Base-by-base conservation (phyloP, 1,284 basidiomycete genomes). In the Ceratobasidium sp. region DNA sequence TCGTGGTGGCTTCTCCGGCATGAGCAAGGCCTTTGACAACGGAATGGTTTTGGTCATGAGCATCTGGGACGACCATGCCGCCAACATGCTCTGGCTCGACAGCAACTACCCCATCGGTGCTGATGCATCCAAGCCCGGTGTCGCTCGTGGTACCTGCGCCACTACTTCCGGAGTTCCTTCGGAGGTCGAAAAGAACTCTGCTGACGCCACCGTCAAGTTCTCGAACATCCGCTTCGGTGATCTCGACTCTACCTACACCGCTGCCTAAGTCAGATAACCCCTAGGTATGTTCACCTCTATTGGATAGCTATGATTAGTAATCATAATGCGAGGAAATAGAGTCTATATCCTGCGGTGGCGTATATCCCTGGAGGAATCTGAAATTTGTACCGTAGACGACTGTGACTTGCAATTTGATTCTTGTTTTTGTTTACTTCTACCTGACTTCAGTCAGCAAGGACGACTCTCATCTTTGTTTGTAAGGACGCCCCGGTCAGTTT, bases 81-180 rank as follows among this genome's bases (percentile, higher is more conserved):
- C 79, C 71, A 77, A 82, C 74, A 85, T 86, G 84, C 80, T 84
- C 74, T 85, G 84, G 84, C 74, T 84, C 76, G 84, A 86, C 77
- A 79, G 77, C 73, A 77, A 75, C 78, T 85, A 85, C 78, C 84
- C 84, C 50, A 77, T 78, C 70, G 74, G 74, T 73, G 77, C 75
- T 19, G 74, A 78, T 73, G 74, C 82, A 21, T 77, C 77, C 69
- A 67, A 72, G 62, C 82, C 83, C 50, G 84, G 84, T 75, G 78
- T 84, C 64, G 76, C 79, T 67, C 83, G 84, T 75, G 84, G 85
- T 70, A 79, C 80, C 14, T 86, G 85, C 76, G 68, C 83, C 2
- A 81, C 82, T 52, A 76, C 76, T 13, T 82, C 80, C 50, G 85
- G 84, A 68, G 75, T 74, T 3, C 83, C 84, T 59, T 62, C 76